A percentile compares a stretch with the other conserved stretches of the same genome.
Evolutionary conservation across 2,329 filamentous ascomycete species (phyloP).

Genomic region (Paradendryphiella salina): DNA sequence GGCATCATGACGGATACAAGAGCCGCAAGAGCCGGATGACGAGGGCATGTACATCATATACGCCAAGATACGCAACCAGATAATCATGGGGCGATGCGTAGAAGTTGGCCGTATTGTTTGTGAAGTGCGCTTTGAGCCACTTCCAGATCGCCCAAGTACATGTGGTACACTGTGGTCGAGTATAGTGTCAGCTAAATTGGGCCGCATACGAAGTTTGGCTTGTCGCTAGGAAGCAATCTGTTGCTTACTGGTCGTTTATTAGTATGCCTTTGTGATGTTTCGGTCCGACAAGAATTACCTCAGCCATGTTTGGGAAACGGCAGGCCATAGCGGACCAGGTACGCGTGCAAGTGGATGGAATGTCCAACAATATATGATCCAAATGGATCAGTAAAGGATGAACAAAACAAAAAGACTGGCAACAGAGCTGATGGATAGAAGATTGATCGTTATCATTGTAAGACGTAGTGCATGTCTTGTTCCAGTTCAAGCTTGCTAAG

Average conservation of each 20-base stretch:
- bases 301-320: constrained; percentile 7
- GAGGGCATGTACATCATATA: neutral
- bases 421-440: neutral
- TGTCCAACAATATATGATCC: constrained; percentile 10
- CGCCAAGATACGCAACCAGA: neutral
- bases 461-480: neutral
- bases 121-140: constrained; percentile 15
- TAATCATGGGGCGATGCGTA: constrained; percentile 18
- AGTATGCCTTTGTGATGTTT: neutral
- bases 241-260: constrained; percentile 1
- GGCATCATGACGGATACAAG: neutral
- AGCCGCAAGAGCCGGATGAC: neutral
- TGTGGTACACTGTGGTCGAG: constrained; percentile 6
- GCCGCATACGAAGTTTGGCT: neutral
- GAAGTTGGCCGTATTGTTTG: constrained; percentile 10
- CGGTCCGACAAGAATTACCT: neutral
- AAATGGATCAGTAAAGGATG: constrained; percentile 1
- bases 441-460: neutral
- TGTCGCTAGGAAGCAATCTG: neutral
- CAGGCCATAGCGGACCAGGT: constrained; percentile 12
- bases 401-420: neutral
- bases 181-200: neutral
- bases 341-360: constrained; percentile 14
- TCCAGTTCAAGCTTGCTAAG: neutral
- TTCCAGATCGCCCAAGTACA: constrained; percentile 8